A percentile compares a stretch with the other conserved stretches of the same genome.
These are phyloP conservation scores for Gymnopus androsaceus DNA, from an alignment of 1,284 basidiomycete species.

Conservation along the genomic window DNA sequence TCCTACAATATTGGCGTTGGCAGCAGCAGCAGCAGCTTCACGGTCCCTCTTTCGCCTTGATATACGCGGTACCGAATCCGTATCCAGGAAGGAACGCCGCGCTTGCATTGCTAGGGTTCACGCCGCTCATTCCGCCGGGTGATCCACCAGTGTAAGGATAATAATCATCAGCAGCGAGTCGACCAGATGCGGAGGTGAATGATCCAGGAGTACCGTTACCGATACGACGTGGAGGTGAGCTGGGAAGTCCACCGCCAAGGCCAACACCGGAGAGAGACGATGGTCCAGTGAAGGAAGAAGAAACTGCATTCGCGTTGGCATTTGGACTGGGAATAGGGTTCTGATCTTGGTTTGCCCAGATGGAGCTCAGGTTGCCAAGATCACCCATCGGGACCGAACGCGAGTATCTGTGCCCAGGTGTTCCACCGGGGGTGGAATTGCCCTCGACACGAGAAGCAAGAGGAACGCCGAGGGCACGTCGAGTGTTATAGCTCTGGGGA, in stretches of 20 bases:
- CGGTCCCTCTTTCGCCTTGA: slow-evolving; percentile 51
- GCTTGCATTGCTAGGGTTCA: slow-evolving; percentile 71
- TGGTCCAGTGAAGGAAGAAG: slow-evolving; percentile 14
- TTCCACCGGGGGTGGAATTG: slow-evolving; percentile 24
- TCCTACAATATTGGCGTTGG: slow-evolving; percentile 9
- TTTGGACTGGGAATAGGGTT: not conserved
- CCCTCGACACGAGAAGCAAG: slow-evolving; percentile 14
- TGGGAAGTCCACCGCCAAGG: slow-evolving; percentile 29
- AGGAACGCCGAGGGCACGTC: slow-evolving; percentile 23
- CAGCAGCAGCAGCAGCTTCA: slow-evolving; percentile 7
- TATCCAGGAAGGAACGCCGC: slow-evolving; percentile 75
- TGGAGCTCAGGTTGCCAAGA: slow-evolving; percentile 71
- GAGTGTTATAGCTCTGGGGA: slow-evolving; percentile 14
- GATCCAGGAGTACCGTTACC: slow-evolving; percentile 31
- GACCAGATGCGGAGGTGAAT: slow-evolving; percentile 31
- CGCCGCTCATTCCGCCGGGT: not conserved
- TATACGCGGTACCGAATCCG: slow-evolving; percentile 63
- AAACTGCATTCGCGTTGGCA: slow-evolving; percentile 27
- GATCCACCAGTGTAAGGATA: slow-evolving; percentile 4
- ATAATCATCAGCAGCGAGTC: slow-evolving; percentile 31
- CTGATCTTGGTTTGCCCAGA: slow-evolving; percentile 59
- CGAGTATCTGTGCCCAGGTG: slow-evolving; percentile 66
- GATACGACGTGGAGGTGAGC: slow-evolving; percentile 16
- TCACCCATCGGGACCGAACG: slow-evolving; percentile 77
- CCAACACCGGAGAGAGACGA: slow-evolving; percentile 8